Percentiles rank a stretch among this genome's conserved stretches.
These are phyloP conservation scores for Physcia stellaris DNA, from an alignment of 495 filamentous ascomycete species.

Conservation along the genomic window DNA sequence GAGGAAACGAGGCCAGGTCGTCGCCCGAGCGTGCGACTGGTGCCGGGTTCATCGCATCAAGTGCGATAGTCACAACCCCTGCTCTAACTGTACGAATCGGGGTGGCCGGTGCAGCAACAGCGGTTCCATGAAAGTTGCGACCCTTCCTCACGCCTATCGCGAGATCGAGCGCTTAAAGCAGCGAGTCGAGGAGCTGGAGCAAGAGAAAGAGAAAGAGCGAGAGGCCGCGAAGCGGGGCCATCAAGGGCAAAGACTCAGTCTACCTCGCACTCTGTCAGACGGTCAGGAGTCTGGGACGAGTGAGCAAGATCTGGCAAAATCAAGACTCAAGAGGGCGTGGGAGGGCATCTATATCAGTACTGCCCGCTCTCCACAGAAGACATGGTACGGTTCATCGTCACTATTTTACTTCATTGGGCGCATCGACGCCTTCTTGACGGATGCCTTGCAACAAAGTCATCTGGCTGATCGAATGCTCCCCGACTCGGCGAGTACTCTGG, in stretches of 20 bases:
- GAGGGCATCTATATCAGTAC: too few species aligned
- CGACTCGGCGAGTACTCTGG: too few species aligned
- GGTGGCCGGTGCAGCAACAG: slow-evolving; percentile 27
- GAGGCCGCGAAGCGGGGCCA: background rate
- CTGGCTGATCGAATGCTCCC: slow-evolving; percentile 4
- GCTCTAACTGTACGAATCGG: slow-evolving; percentile 28
- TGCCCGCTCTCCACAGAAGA: too few species aligned
- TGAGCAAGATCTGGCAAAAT: too few species aligned
- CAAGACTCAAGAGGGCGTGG: too few species aligned
- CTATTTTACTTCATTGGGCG: slow-evolving; percentile 10
- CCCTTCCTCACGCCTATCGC: slow-evolving; percentile 25
- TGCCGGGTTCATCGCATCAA: slow-evolving; percentile 33
- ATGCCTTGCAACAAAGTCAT: background rate
- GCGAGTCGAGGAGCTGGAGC: slow-evolving; percentile 26
- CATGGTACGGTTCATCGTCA: slow-evolving; percentile 10
- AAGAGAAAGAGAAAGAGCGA: slow-evolving; percentile 21
- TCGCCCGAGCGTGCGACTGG: slow-evolving; percentile 34
- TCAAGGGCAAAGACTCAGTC: background rate
- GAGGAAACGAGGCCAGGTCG: slow-evolving; percentile 29
- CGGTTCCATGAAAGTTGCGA: slow-evolving; percentile 19
- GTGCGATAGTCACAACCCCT: slow-evolving; percentile 31
- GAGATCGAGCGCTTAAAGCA: slow-evolving; percentile 29
- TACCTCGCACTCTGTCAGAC: background rate
- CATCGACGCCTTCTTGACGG: slow-evolving; percentile 7
- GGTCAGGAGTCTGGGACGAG: too few species aligned